Evolutionary conservation across 23 red algal genomes (phyloP).

Genomic region (Gracilaria vermiculophylla): DNA sequence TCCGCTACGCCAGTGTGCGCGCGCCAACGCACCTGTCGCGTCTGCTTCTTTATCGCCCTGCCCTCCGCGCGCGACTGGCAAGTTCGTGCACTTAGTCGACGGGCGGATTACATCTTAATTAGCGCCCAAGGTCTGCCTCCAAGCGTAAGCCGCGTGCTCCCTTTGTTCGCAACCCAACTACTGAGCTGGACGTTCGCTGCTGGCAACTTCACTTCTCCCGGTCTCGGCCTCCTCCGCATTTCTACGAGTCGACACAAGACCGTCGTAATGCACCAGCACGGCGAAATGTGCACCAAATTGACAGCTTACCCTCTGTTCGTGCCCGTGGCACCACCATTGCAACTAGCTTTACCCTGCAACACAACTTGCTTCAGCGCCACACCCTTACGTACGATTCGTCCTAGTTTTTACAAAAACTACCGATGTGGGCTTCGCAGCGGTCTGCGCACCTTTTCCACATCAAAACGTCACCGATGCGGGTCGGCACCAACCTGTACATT

Average conservation of each 20-base stretch:
- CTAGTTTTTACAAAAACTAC: not conserved
- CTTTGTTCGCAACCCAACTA: no score
- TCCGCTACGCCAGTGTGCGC: not conserved
- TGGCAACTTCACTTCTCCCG: no score
- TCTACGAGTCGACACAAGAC: not conserved
- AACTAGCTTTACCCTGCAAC: not conserved
- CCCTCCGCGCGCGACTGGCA: not conserved
- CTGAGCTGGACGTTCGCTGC: no score
- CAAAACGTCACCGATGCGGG: not conserved
- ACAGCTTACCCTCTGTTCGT: not conserved
- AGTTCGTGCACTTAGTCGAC: no score
- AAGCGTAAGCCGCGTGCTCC: no score
- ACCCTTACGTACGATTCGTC: not conserved
- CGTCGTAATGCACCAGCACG: not conserved
- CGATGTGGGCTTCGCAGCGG: not conserved
- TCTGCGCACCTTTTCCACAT: not conserved
- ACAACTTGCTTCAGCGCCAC: not conserved
- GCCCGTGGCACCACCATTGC: not conserved
- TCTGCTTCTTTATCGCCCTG: not conserved
- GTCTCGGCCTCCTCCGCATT: not conserved
- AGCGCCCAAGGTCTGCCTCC: no score
- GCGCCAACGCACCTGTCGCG: not conserved
- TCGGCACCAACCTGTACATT: constrained; percentile 6
- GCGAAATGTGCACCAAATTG: not conserved
- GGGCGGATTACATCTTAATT: no score